A percentile compares a stretch with the other conserved stretches of the same genome.
phyloP scores from a whole-genome alignment of 306 rosid genomes.

The Cicer pinnatifidum region DNA sequence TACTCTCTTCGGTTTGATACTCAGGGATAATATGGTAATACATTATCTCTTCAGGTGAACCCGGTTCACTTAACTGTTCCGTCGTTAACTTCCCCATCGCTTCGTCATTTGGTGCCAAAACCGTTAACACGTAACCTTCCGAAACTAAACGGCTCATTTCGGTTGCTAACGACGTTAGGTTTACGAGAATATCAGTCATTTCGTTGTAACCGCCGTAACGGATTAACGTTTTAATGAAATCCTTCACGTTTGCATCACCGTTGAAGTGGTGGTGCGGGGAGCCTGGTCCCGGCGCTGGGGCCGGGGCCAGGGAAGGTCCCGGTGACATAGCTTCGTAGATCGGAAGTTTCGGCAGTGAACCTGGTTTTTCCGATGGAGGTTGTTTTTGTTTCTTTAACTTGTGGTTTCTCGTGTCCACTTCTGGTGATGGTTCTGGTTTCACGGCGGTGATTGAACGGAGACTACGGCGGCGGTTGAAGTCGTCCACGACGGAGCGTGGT shows the following conservation, averaged over 20 bases:
- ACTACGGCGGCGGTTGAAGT: constrained; percentile 74
- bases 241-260: constrained; percentile 71
- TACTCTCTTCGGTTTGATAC: constrained; percentile 87
- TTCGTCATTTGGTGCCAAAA: constrained; percentile 83
- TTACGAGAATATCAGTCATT: constrained; percentile 82
- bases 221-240: constrained; percentile 68
- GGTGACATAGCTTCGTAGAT: constrained; percentile 73
- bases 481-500: constrained; percentile 67
- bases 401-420: constrained; percentile 65
- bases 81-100: constrained; percentile 85
- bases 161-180: constrained; percentile 70
- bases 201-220: constrained; percentile 87
- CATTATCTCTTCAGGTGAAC: constrained; percentile 85
- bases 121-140: constrained; percentile 78
- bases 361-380: constrained; percentile 53
- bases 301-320: constrained; percentile 71
- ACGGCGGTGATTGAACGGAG: constrained; percentile 70
- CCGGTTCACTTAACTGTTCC: constrained; percentile 84
- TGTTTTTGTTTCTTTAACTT: constrained; percentile 58
- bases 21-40: constrained; percentile 81
- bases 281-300: constrained; percentile 84
- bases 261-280: constrained; percentile 75
- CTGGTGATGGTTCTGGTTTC: constrained; percentile 78
- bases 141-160: constrained; percentile 81
- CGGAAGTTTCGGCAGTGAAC: constrained; percentile 61